Evolutionary conservation across 2,329 filamentous ascomycete genomes (phyloP).

Genomic region (Fusarium continuum): DNA sequence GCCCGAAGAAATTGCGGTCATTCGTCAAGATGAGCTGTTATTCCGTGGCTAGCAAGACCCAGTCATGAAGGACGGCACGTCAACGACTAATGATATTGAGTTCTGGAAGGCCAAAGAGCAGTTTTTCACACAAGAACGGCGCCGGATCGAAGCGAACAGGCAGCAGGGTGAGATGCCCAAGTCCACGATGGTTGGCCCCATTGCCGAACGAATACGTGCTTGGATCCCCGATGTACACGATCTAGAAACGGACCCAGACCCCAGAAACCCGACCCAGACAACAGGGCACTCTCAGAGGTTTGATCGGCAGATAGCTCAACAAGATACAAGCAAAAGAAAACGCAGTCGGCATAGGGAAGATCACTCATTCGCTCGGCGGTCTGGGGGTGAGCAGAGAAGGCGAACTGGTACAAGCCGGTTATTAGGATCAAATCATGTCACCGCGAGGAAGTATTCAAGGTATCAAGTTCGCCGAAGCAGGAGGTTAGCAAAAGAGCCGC

Average conservation of each 20-base stretch:
- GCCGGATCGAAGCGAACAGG: neutral
- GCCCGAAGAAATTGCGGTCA: neutral
- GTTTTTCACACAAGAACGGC: neutral
- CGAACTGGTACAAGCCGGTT: too few species aligned
- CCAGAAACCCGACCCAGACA: too few species aligned
- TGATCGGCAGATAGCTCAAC: neutral
- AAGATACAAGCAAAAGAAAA: neutral
- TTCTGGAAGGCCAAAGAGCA: neutral
- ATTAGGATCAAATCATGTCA: neutral
- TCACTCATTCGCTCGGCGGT: too few species aligned
- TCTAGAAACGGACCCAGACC: neutral
- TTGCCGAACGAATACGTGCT: neutral
- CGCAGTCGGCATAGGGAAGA: too few species aligned
- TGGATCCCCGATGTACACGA: neutral
- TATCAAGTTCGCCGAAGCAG: neutral
- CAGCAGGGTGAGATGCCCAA: neutral
- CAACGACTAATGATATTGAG: neutral
- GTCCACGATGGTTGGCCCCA: neutral
- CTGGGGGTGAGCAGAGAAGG: too few species aligned
- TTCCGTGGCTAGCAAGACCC: neutral
- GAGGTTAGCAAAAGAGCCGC: neutral
- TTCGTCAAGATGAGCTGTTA: neutral
- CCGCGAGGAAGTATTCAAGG: neutral
- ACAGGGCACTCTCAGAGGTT: neutral
- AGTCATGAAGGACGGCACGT: neutral